A percentile compares a stretch with the other conserved stretches of the same genome.
phyloP scores from a whole-genome alignment of 495 filamentous ascomycete genomes.

The Xylaria intraflava region DNA sequence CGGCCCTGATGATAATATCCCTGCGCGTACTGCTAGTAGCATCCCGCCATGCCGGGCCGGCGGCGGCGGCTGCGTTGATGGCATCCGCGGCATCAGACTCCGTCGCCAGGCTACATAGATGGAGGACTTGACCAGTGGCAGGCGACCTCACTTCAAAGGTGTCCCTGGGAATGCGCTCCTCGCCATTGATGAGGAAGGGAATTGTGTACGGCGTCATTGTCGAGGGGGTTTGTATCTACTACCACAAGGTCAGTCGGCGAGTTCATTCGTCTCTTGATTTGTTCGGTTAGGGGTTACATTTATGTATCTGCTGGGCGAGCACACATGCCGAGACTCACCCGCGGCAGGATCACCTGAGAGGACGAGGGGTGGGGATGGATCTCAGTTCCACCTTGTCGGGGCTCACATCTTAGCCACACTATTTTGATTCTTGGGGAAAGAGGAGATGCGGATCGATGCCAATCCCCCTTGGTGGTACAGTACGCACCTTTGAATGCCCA shows the following conservation, averaged over 20 bases:
- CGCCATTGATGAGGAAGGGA: constrained; percentile 69
- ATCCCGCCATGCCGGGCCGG: constrained; percentile 65
- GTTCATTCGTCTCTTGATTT: too few relatives aligned
- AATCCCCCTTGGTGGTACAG: too few relatives aligned
- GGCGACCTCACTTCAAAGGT: constrained; percentile 66
- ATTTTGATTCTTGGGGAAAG: too few relatives aligned
- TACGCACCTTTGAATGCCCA: too few relatives aligned
- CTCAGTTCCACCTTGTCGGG: too few relatives aligned
- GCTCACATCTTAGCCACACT: too few relatives aligned
- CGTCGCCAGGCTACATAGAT: constrained; percentile 56
- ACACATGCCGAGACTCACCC: too few relatives aligned
- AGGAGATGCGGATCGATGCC: too few relatives aligned
- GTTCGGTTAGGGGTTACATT: neutral
- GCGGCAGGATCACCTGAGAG: too few relatives aligned
- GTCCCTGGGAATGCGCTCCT: constrained; percentile 52
- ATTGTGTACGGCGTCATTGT: constrained; percentile 34
- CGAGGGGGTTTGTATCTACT: constrained; percentile 8
- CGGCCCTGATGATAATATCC: constrained; percentile 64
- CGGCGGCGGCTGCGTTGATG: constrained; percentile 57
- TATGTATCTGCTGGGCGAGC: too few relatives aligned
- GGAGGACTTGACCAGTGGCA: constrained; percentile 52
- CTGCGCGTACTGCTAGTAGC: constrained; percentile 56
- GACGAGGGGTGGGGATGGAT: too few relatives aligned
- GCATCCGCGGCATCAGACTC: constrained; percentile 56
- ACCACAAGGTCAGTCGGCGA: neutral